Percentiles rank a stretch among this genome's conserved stretches.
These are phyloP conservation scores for Neospora caninum DNA, from an alignment of 169 alveolate species.

Conservation along the genomic window DNA sequence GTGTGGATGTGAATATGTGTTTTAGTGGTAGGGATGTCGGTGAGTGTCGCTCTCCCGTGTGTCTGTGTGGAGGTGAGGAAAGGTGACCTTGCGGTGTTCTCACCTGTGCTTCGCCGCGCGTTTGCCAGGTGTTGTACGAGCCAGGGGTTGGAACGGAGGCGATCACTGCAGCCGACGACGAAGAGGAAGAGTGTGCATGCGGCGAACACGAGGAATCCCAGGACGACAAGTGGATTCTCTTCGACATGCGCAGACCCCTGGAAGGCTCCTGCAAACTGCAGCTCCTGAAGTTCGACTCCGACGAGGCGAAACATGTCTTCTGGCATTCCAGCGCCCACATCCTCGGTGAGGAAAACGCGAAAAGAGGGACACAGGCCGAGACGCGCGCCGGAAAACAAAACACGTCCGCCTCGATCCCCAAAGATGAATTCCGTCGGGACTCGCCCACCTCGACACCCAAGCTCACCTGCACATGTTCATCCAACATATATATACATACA, in stretches of 20 bases:
- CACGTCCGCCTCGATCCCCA: no score
- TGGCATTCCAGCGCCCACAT: conserved; percentile 99
- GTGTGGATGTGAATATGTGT: no score
- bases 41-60: no score
- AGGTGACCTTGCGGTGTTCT: no score
- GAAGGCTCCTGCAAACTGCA: conserved; percentile 89
- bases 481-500: no score
- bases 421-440: no score
- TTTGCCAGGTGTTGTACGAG: conserved; percentile 44
- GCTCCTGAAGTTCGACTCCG: conserved; percentile 86
- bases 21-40: no score
- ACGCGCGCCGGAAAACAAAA: no score
- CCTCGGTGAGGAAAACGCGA: conserved; percentile 76
- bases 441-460: no score
- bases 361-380: no score
- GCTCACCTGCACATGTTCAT: no score
- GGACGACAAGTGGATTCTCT: conserved; percentile 81
- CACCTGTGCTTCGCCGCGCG: neutral
- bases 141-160: neutral
- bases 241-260: conserved; percentile 97
- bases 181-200: conserved; percentile 69
- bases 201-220: conserved; percentile 85
- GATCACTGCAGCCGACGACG: conserved; percentile 63
- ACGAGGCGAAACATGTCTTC: conserved; percentile 94
- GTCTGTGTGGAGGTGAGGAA: no score